phyloP scores from a whole-genome alignment of 192 early-diverging fungal species.

The Podila verticillata region DNA sequence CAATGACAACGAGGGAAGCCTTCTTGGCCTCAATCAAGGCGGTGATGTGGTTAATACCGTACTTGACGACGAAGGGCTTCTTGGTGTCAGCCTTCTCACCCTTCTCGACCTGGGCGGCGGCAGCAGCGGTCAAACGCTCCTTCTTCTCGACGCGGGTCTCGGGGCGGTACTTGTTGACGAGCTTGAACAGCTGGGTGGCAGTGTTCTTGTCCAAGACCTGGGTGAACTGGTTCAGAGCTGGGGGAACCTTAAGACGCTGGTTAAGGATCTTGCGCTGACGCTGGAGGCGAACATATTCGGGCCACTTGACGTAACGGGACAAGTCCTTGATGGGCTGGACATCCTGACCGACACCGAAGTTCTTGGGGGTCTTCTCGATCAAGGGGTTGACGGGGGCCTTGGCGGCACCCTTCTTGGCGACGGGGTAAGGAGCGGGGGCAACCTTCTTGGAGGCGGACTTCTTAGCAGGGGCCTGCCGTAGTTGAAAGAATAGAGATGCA shows the following conservation, averaged over 20 bases:
- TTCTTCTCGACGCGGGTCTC: conserved; percentile 98
- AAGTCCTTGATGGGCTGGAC: conserved; percentile 97
- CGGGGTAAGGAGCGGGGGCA: conserved; percentile 87
- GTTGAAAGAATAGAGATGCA: background rate
- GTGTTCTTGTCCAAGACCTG: conserved; percentile 98
- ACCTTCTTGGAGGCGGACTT: conserved; percentile 89
- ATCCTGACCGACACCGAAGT: conserved; percentile 97
- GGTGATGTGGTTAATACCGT: conserved; percentile 99
- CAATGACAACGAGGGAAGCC: conserved; percentile 98
- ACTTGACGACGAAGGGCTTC: conserved; percentile 98
- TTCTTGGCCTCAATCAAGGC: conserved; percentile 98
- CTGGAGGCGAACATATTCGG: conserved; percentile 98
- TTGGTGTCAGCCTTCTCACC: conserved; percentile 85
- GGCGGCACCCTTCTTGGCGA: conserved; percentile 74
- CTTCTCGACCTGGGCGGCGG: conserved; percentile 88
- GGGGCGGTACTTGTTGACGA: conserved; percentile 99
- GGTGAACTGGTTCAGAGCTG: conserved; percentile 99
- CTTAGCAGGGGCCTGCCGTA: conserved; percentile 48
- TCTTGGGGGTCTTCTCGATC: conserved; percentile 92
- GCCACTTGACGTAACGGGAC: conserved; percentile 98
- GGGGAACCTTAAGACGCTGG: conserved; percentile 99
- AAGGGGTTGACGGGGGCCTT: conserved; percentile 86
- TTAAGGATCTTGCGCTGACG: conserved; percentile 97
- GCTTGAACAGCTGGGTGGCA: conserved; percentile 98
- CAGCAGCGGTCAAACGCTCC: conserved; percentile 87